Evolutionary conservation across 176 grass and related monocot genomes (phyloP).

Genomic region (Raddia distichophylla): DNA sequence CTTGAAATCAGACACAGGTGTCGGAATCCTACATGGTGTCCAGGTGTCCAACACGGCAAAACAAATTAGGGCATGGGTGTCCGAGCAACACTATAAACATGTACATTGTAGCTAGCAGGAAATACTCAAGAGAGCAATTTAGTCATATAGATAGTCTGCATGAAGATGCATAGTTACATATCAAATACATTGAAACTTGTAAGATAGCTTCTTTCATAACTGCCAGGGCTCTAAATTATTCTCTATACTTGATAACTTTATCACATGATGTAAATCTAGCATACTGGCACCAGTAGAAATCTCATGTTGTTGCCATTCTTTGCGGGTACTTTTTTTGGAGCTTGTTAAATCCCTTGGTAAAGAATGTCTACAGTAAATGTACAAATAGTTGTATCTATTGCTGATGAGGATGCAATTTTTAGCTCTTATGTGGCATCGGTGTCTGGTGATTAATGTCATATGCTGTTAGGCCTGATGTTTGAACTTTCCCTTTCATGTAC

Average conservation of each 20-base stretch:
- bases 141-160: not conserved
- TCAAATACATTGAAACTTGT: not conserved
- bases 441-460: not conserved
- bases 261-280: not conserved
- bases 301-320: not conserved
- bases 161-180: not conserved
- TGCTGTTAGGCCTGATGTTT: slow-evolving; percentile 31
- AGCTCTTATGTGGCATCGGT: not conserved
- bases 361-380: not conserved
- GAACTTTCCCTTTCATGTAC: slow-evolving; percentile 30
- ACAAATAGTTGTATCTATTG: not conserved
- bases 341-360: not conserved
- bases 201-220: slow-evolving; percentile 2
- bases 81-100: too few relatives aligned
- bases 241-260: not conserved
- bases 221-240: not conserved
- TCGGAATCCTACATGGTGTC: too few relatives aligned
- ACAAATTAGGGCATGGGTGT: too few relatives aligned
- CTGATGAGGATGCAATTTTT: not conserved
- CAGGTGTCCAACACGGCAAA: too few relatives aligned
- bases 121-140: slow-evolving; percentile 18
- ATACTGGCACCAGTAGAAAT: not conserved
- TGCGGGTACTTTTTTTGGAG: not conserved
- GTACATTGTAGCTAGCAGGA: not conserved
- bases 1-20: too few relatives aligned